Percentiles rank a stretch among this genome's conserved stretches.
phyloP scores from a whole-genome alignment of 1,284 basidiomycete species.

The Porodaedalea pini region DNA sequence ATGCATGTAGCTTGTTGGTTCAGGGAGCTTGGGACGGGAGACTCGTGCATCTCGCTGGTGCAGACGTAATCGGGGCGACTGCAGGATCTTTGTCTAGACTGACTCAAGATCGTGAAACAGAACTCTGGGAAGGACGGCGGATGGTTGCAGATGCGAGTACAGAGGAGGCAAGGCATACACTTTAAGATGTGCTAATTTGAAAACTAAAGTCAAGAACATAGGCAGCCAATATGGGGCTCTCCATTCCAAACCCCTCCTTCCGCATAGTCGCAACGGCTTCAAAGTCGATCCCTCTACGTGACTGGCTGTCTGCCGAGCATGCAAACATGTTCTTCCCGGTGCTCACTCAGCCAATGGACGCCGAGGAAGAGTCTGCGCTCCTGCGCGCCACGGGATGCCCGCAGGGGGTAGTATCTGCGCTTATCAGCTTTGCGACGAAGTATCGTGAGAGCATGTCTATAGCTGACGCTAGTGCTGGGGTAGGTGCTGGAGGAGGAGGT shows the following conservation, averaged over 20 bases:
- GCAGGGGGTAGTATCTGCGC: slow-evolving; percentile 29
- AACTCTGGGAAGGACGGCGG: slow-evolving; percentile 59
- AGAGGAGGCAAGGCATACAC: slow-evolving; percentile 40
- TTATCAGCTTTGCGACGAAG: slow-evolving; percentile 51
- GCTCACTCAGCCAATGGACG: slow-evolving; percentile 54
- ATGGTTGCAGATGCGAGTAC: slow-evolving; percentile 47
- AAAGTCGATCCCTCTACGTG: slow-evolving; percentile 55
- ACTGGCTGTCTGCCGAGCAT: slow-evolving; percentile 63
- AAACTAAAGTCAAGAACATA: slow-evolving; percentile 21
- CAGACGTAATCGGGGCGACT: slow-evolving; percentile 61
- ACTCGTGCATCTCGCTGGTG: slow-evolving; percentile 54
- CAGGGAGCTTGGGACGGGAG: slow-evolving; percentile 55
- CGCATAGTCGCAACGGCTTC: slow-evolving; percentile 59
- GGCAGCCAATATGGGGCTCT: slow-evolving; percentile 41
- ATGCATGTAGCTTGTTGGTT: slow-evolving; percentile 43
- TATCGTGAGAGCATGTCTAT: slow-evolving; percentile 52
- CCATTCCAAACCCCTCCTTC: slow-evolving; percentile 53
- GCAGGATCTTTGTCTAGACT: slow-evolving; percentile 57
- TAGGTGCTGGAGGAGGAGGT: not conserved
- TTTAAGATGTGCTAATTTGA: not conserved
- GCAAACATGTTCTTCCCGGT: slow-evolving; percentile 67
- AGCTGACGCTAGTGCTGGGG: slow-evolving; percentile 32
- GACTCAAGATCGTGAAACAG: slow-evolving; percentile 56
- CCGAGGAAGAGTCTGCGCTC: slow-evolving; percentile 44
- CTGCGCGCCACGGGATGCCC: slow-evolving; percentile 44